Conservation (phyloP, 805 yeast genomes). For the Yarrowia keelungensis region DNA sequence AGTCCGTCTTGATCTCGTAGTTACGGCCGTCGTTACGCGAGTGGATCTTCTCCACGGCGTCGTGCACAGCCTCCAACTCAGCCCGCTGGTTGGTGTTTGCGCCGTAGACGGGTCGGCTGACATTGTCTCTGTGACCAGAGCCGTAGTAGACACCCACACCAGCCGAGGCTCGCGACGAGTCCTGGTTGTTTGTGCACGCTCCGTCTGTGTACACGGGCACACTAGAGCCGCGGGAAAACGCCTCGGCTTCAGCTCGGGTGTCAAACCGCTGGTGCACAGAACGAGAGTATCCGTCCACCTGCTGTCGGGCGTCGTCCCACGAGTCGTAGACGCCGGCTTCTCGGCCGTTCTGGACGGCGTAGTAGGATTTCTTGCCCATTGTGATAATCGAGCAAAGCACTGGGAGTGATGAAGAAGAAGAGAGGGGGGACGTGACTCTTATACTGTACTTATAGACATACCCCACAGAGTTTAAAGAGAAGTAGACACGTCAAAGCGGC, state of each 20-base stretch:
- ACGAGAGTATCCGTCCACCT: not conserved
- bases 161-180: not conserved
- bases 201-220: conserved; percentile 29
- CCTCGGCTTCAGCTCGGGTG: not conserved
- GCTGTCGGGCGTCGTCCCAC: not conserved
- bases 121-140: not conserved
- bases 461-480: too few species aligned
- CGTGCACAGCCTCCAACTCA: conserved; percentile 17
- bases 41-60: conserved; percentile 1
- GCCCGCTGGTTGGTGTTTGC: conserved; percentile 23
- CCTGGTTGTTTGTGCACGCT: conserved; percentile 13
- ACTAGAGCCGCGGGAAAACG: not conserved
- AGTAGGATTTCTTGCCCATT: not conserved
- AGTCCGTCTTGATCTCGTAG: conserved; percentile 7
- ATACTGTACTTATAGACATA: too few species aligned
- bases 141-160: conserved; percentile 25
- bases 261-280: not conserved
- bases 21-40: conserved; percentile 1
- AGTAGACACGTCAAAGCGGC: too few species aligned
- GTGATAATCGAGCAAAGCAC: too few species aligned
- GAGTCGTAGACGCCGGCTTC: conserved; percentile 1
- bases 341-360: conserved; percentile 12
- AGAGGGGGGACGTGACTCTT: too few species aligned
- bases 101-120: not conserved
- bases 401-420: too few species aligned